phyloP scores from a whole-genome alignment of 129 eudicot genomes.

The Chrysanthemum lavandulifolium region DNA sequence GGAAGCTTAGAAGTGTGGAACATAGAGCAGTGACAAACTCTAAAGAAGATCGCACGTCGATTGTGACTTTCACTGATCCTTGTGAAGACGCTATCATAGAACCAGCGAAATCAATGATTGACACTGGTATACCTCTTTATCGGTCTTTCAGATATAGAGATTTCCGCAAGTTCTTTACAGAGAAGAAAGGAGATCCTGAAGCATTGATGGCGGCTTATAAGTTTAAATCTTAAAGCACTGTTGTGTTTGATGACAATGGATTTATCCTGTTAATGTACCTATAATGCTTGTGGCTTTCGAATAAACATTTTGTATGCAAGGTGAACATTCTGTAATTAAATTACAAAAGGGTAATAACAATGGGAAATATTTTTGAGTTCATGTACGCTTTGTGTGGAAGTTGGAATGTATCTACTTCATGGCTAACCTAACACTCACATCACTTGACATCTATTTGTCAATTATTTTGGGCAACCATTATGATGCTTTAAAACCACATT shows the following conservation, averaged over 20 bases:
- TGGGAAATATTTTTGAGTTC: no score
- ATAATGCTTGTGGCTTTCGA: constrained; percentile 7
- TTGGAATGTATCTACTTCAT: no score
- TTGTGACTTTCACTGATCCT: constrained; percentile 39
- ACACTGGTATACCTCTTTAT: constrained; percentile 11
- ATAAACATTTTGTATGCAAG: background rate
- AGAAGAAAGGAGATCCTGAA: constrained; percentile 27
- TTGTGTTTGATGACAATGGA: background rate
- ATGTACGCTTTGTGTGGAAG: no score
- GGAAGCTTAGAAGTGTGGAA: constrained; percentile 43
- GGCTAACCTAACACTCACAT: no score
- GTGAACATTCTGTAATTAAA: background rate
- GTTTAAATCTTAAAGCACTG: constrained; percentile 14
- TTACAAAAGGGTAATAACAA: background rate
- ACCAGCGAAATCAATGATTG: constrained; percentile 28
- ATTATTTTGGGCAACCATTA: background rate
- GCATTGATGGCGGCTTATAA: constrained; percentile 28
- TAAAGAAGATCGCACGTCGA: constrained; percentile 30
- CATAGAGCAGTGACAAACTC: constrained; percentile 57
- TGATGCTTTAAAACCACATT: no score
- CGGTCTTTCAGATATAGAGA: constrained; percentile 28
- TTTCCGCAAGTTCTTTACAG: constrained; percentile 23
- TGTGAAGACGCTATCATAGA: constrained; percentile 19
- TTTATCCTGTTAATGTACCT: background rate
- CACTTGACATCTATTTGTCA: background rate